These are phyloP conservation scores for Sporothrix schenckii DNA, from an alignment of 2,329 filamentous ascomycete species.

Conservation along the genomic window DNA sequence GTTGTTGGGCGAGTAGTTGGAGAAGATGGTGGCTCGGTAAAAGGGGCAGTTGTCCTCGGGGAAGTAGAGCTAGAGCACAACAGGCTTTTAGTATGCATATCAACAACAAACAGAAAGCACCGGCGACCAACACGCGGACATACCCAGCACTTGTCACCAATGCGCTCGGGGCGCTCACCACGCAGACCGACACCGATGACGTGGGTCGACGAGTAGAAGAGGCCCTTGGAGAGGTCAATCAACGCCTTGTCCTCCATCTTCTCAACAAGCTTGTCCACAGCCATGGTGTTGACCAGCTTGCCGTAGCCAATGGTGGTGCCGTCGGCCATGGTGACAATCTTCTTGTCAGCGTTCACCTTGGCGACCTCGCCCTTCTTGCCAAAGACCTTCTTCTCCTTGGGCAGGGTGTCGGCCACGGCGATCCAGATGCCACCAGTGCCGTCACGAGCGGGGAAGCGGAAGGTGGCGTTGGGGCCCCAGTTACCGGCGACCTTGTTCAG, in stretches of 20 bases:
- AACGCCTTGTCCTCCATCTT: conserved; percentile 87
- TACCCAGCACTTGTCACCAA: conserved; percentile 99
- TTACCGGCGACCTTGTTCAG: conserved; percentile 93
- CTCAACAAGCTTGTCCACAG: conserved; percentile 84
- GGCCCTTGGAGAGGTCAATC: conserved; percentile 78
- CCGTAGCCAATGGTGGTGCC: conserved; percentile 88
- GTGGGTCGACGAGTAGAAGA: conserved; percentile 97
- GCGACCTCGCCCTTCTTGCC: conserved; percentile 81
- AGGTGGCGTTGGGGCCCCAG: conserved; percentile 98
- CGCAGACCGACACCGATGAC: conserved; percentile 95
- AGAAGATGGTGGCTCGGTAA: conserved; percentile 99
- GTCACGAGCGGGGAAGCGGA: conserved; percentile 94
- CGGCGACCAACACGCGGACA: conserved; percentile 39
- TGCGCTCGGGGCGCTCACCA: conserved; percentile 87
- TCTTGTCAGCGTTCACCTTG: conserved; percentile 83
- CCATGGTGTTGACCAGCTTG: conserved; percentile 95
- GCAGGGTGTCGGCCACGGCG: conserved; percentile 88
- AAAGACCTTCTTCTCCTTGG: conserved; percentile 87
- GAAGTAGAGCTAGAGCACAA: conserved; percentile 77
- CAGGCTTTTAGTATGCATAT: neutral
- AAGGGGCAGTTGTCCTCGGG: conserved; percentile 98
- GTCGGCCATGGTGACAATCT: conserved; percentile 78
- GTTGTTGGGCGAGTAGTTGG: conserved; percentile 99
- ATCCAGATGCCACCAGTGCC: conserved; percentile 99
- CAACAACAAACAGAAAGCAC: no score